Conservation (phyloP, 2,329 filamentous ascomycete genomes). For the Alternaria triticina region DNA sequence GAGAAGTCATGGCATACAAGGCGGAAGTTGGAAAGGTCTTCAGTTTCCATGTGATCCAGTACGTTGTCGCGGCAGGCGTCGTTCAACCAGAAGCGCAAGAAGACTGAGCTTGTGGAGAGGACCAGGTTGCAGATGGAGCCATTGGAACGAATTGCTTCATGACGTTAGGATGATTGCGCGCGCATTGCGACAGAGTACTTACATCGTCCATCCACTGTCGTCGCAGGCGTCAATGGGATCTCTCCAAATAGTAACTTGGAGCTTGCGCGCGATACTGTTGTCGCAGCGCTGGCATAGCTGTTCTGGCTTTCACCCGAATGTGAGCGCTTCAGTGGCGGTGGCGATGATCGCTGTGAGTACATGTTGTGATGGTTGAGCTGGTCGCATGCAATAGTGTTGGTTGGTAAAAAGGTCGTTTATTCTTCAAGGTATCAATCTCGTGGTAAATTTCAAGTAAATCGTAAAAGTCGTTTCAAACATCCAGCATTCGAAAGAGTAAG, state of each 20-base stretch:
- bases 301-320: conserved; percentile 46
- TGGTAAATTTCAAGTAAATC: conserved; percentile 20
- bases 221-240: conserved; percentile 53
- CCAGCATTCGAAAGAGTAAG: conserved; percentile 20
- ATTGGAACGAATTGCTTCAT: conserved; percentile 52
- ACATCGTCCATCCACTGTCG: conserved; percentile 46
- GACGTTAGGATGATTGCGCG: conserved; percentile 23
- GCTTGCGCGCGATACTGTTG: conserved; percentile 45
- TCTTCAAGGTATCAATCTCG: conserved; percentile 17
- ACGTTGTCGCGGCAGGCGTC: conserved; percentile 55
- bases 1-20: conserved; percentile 73
- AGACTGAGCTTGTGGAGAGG: conserved; percentile 55
- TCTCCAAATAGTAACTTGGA: conserved; percentile 57
- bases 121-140: conserved; percentile 58
- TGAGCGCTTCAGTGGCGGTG: conserved; percentile 48
- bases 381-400: conserved; percentile 21
- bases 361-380: conserved; percentile 25
- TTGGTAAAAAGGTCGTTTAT: conserved; percentile 1
- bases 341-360: conserved; percentile 42
- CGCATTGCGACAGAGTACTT: conserved; percentile 24
- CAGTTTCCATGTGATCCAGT: conserved; percentile 49
- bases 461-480: conserved; percentile 28
- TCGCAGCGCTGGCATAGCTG: conserved; percentile 42
- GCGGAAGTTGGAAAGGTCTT: conserved; percentile 60
- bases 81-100: conserved; percentile 58